Evolutionary conservation across 306 rosid species (phyloP).

Genomic region (Vigna nakashimae): DNA sequence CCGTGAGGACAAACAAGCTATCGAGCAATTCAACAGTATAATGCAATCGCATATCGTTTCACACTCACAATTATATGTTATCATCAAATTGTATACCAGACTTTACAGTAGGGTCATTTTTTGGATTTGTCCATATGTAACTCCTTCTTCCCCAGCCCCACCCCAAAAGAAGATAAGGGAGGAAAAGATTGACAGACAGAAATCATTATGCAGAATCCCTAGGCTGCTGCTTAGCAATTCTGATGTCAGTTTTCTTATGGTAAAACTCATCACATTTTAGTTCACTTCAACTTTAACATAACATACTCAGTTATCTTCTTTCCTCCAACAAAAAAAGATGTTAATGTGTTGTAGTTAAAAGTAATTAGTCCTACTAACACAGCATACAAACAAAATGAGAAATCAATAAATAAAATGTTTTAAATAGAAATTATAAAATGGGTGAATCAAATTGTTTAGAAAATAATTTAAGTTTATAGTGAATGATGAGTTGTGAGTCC

Average conservation of each 20-base stretch:
- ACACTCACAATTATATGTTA: background rate
- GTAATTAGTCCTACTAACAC: no score
- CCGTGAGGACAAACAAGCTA: slow-evolving; percentile 10
- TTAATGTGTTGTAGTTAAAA: background rate
- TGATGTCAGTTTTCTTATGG: background rate
- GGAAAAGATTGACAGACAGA: background rate
- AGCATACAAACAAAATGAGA: no score
- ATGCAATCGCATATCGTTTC: slow-evolving; percentile 1
- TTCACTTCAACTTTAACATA: background rate
- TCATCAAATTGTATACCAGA: slow-evolving; percentile 3
- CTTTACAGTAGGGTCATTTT: slow-evolving; percentile 20
- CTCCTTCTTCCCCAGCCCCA: background rate
- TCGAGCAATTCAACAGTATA: slow-evolving; percentile 5
- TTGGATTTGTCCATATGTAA: slow-evolving; percentile 18
- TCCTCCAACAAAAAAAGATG: no score
- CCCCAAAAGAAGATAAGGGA: slow-evolving; percentile 22
- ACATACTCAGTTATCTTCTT: background rate
- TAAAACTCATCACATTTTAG: background rate
- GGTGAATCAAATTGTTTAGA: no score
- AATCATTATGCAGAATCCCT: slow-evolving; percentile 10
- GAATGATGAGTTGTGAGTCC: no score
- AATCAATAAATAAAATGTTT: no score
- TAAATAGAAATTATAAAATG: no score
- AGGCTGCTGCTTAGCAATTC: no score
- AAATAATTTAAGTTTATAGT: no score